Evolutionary conservation across 139 green algal species (phyloP), one percentile per base, ranked within the genome.

Genomic region (Eudorina sp.): DNA sequence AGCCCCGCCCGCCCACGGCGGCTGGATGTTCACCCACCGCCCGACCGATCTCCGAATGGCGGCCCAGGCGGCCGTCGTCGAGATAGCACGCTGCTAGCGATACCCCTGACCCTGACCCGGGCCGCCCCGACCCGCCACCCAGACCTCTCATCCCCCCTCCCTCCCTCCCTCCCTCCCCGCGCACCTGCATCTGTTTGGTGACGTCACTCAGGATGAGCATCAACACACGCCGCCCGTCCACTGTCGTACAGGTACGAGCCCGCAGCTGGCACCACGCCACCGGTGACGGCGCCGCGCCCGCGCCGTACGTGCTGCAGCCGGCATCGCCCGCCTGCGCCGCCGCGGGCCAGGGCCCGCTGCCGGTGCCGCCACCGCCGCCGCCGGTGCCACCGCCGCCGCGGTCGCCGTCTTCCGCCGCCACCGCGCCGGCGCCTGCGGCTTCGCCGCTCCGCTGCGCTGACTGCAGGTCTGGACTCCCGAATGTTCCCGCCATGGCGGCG

Each of bases 161-260:
- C 60, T 21, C 7, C 21, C 16, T 14, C 25, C 60, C 60, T 69
- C n/a, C 60, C 60, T 11, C 60, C 25, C 18, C 40, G n/a, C n/a
- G 4, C 55, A 85, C 79, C 53, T 85, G 79, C 16, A 75, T 45
- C 40, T 58, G 58, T 38, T 43, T 43, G 9, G 79, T 85, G 36
- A 85, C 79, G 27, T 85, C 79, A 0, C 21, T 75, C 58, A 85
- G 58, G 4, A 60, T 85, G 11, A 85, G 40, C 79, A 85, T n/a
- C 3, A 85, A 58, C 27, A 75, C 55, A 3, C 58, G 79, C 25
- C 58, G 45, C 27, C 73, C 73, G 45, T 81, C 73, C 23, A 81
- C 73, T 16, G 73, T 48, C 73, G 31, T 81, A 62, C 73, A 81
- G 5, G 45, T 45, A 2, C 58, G 79, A 23, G 79, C 79, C 7